Percentiles rank a stretch among this genome's conserved stretches.
Conservation (phyloP, 495 filamentous ascomycete genomes). For the Penicillium flavigenum region DNA sequence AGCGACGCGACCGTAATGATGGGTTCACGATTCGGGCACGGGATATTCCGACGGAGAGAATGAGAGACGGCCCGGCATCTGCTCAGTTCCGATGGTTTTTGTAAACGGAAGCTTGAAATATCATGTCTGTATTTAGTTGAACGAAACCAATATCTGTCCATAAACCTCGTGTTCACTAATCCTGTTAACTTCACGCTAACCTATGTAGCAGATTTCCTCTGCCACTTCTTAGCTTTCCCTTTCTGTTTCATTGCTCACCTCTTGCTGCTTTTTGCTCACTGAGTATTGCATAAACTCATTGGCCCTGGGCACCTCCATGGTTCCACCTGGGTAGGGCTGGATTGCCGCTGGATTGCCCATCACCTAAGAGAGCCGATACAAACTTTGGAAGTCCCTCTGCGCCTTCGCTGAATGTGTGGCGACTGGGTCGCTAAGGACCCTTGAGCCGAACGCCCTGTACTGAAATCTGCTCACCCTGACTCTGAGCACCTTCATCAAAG, state of each 20-base stretch:
- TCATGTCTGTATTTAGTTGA: neutral
- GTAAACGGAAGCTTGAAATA: slow-evolving; percentile 16
- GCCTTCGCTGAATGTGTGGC: too few species aligned
- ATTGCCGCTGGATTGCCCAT: too few species aligned
- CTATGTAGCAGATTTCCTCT: slow-evolving; percentile 9
- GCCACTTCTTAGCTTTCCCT: slow-evolving; percentile 15
- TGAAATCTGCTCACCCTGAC: too few species aligned
- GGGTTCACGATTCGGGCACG: slow-evolving; percentile 60
- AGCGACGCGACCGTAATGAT: slow-evolving; percentile 56
- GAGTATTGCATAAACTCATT: too few species aligned
- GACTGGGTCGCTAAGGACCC: neutral
- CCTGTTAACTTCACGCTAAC: neutral
- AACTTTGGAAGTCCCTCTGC: too few species aligned
- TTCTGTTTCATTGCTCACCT: slow-evolving; percentile 14
- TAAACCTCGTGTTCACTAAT: neutral
- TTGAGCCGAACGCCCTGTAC: too few species aligned
- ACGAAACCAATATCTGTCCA: neutral
- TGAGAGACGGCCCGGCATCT: slow-evolving; percentile 65
- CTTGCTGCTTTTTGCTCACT: too few species aligned
- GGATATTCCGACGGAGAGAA: slow-evolving; percentile 65
- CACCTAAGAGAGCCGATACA: too few species aligned
- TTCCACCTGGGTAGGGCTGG: too few species aligned
- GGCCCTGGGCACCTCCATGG: too few species aligned
- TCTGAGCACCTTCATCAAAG: too few species aligned
- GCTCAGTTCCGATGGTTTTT: slow-evolving; percentile 73